Percentiles rank a stretch among this genome's conserved stretches.
These are phyloP conservation scores for Globisporangium sylvaticum DNA, from an alignment of 352 stramenopile genomes.

Conservation along the genomic window DNA sequence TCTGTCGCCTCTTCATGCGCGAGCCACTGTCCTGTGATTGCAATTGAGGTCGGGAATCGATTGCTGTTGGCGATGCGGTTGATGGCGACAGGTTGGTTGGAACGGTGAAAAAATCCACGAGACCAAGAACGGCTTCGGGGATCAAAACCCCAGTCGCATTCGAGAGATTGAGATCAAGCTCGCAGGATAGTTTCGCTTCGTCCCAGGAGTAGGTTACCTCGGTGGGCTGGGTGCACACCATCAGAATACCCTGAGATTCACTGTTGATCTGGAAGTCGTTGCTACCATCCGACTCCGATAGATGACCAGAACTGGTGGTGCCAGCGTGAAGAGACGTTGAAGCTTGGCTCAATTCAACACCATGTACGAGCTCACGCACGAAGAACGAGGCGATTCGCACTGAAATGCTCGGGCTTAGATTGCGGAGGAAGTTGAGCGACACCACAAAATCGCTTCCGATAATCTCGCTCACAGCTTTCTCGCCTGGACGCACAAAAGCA, in stretches of 20 bases:
- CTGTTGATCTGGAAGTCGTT: not conserved
- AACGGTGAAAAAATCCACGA: conserved; percentile 56
- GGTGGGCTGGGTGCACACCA: conserved; percentile 38
- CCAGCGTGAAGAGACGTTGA: not conserved
- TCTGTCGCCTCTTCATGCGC: conserved; percentile 28
- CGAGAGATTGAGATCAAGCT: conserved; percentile 46
- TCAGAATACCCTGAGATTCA: conserved; percentile 22
- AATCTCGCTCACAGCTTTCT: conserved; percentile 11
- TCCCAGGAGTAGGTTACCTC: conserved; percentile 64
- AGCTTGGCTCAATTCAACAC: not conserved
- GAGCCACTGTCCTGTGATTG: not conserved
- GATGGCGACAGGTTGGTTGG: conserved; percentile 17
- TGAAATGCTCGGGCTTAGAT: conserved; percentile 12
- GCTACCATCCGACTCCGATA: not conserved
- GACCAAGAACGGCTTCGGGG: conserved; percentile 35
- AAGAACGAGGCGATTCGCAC: conserved; percentile 17
- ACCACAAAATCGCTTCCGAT: conserved; percentile 13
- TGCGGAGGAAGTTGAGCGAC: conserved; percentile 15
- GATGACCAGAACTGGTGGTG: not conserved
- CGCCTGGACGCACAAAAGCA: conserved; percentile 5
- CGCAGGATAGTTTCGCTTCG: conserved; percentile 30
- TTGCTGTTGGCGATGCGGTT: not conserved
- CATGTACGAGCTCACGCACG: conserved; percentile 10
- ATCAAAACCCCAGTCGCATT: conserved; percentile 53
- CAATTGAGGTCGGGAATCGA: not conserved